These are phyloP conservation scores for Psilocybe subaeruginosa DNA, from an alignment of 768 basidiomycete genomes.

Conservation along the genomic window DNA sequence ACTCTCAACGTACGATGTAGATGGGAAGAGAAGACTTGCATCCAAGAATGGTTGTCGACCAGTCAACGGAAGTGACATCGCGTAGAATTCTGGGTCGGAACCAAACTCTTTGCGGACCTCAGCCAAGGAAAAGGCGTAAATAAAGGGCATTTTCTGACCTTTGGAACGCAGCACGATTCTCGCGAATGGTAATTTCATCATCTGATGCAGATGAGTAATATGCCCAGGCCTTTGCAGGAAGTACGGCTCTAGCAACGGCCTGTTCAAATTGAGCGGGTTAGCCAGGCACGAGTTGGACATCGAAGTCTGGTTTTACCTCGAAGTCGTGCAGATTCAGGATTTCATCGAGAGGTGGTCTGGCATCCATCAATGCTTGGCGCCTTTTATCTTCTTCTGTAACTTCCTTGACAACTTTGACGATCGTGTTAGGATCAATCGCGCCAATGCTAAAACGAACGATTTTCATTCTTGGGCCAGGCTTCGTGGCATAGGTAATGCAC, in stretches of 20 bases:
- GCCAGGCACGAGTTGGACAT: not conserved
- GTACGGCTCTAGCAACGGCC: constrained; percentile 80
- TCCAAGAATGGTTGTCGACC: constrained; percentile 81
- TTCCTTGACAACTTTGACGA: constrained; percentile 61
- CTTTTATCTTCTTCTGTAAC: constrained; percentile 74
- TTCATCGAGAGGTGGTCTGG: constrained; percentile 74
- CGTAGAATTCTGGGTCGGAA: constrained; percentile 87
- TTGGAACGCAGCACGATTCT: constrained; percentile 92
- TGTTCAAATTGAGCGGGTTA: constrained; percentile 28
- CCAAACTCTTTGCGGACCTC: constrained; percentile 63
- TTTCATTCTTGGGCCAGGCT: not conserved
- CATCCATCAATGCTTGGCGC: constrained; percentile 60
- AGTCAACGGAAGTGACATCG: constrained; percentile 83
- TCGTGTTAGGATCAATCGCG: constrained; percentile 67
- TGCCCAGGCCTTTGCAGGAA: constrained; percentile 91
- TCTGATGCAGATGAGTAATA: constrained; percentile 96
- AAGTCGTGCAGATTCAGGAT: constrained; percentile 94
- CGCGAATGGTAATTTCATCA: constrained; percentile 89
- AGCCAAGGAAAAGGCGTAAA: constrained; percentile 9
- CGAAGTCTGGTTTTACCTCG: constrained; percentile 53
- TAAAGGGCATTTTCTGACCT: constrained; percentile 57
- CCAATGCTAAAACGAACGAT: constrained; percentile 53
- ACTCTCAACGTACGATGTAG: constrained; percentile 53
- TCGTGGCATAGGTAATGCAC: constrained; percentile 19
- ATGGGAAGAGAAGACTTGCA: constrained; percentile 34